These are phyloP conservation scores for Podospora bellae-mahoneyi DNA, from an alignment of 495 filamentous ascomycete species.

Conservation along the genomic window DNA sequence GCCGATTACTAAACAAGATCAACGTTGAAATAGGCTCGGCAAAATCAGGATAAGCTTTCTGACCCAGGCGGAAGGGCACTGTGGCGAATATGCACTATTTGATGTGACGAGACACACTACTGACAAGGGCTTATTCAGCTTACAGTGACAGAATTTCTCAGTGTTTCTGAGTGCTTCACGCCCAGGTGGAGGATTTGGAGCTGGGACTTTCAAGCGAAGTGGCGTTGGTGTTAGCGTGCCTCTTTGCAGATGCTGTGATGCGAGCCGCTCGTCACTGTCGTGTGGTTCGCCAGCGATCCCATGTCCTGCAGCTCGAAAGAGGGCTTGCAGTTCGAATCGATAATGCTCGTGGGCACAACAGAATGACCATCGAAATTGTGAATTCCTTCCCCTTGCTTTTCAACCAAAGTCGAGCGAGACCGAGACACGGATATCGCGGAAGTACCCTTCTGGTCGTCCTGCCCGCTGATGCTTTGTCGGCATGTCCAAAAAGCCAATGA, in stretches of 20 bases:
- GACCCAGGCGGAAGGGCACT: too few relatives aligned
- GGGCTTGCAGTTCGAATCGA: neutral
- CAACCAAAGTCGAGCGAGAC: neutral
- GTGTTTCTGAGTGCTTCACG: neutral
- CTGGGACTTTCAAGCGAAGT: neutral
- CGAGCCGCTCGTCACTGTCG: neutral
- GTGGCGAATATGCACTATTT: neutral
- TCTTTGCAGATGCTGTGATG: neutral
- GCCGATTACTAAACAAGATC: too few relatives aligned
- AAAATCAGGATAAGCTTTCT: too few relatives aligned
- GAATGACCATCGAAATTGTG: neutral
- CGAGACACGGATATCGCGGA: neutral
- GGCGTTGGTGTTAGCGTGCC: neutral
- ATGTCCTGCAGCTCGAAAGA: neutral
- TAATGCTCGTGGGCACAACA: neutral
- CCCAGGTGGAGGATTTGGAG: too few relatives aligned
- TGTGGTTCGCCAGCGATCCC: neutral
- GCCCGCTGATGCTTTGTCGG: neutral
- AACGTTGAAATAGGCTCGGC: too few relatives aligned
- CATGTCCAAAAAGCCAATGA: neutral
- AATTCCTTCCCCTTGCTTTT: neutral
- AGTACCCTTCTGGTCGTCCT: neutral
- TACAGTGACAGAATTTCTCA: neutral
- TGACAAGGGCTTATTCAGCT: neutral
- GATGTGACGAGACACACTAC: neutral